Conservation (phyloP, 345 rosid species). For the Excoecaria cochinchinensis region DNA sequence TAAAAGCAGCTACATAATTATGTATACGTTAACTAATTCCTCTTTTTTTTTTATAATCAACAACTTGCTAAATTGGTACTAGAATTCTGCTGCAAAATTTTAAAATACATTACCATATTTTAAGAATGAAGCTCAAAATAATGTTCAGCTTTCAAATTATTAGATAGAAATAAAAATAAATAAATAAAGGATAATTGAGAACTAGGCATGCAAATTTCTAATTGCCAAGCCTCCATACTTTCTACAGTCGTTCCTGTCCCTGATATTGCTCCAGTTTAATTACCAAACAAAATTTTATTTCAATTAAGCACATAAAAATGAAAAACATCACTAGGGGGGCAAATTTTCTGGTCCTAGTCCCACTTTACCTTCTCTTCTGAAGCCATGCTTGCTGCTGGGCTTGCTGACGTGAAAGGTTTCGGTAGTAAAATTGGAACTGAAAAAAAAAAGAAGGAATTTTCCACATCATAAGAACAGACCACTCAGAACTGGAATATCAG, state of each 20-base stretch:
- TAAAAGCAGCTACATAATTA: too few species aligned
- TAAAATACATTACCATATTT: too few species aligned
- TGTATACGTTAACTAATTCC: too few species aligned
- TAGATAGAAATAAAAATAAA: too few species aligned
- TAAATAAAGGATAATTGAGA: not conserved
- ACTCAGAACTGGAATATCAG: not conserved
- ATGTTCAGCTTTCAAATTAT: too few species aligned
- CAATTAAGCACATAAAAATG: not conserved
- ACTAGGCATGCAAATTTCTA: not conserved
- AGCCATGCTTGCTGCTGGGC: conserved; percentile 98
- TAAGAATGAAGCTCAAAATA: too few species aligned
- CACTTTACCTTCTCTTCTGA: conserved; percentile 83
- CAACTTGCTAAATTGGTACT: too few species aligned
- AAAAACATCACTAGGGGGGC: too few species aligned
- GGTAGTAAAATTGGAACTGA: conserved; percentile 86
- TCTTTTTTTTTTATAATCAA: too few species aligned
- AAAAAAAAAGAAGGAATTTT: conserved; percentile 23
- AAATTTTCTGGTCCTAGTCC: not conserved
- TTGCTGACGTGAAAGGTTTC: conserved; percentile 91
- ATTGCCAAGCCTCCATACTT: not conserved
- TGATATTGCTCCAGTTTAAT: not conserved
- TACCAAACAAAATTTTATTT: too few species aligned
- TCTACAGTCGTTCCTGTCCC: not conserved
- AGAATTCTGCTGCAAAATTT: too few species aligned
- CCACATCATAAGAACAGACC: conserved; percentile 7